Evolutionary conservation across 306 rosid genomes (phyloP).

Genomic region (Vicia villosa): DNA sequence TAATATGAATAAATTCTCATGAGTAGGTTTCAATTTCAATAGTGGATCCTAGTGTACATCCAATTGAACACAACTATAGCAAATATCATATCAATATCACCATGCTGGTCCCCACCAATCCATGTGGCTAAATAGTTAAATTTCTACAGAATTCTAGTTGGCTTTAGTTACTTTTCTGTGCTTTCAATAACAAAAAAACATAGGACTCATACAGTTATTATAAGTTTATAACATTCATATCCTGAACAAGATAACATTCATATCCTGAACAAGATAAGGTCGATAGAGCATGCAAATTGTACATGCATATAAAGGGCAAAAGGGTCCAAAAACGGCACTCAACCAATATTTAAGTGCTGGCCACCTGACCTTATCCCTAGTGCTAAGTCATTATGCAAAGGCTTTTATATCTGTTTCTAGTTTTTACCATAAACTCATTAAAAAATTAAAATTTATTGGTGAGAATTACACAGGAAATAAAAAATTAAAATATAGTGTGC

Average conservation of each 20-base stretch:
- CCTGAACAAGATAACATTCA: background rate
- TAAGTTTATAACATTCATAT: background rate
- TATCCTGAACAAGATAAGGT: background rate
- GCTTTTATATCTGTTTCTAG: constrained; percentile 2
- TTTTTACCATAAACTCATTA: background rate
- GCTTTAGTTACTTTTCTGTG: background rate
- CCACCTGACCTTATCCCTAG: constrained; percentile 33
- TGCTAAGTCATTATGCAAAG: background rate
- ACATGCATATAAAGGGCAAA: constrained; percentile 21
- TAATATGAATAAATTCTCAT: background rate
- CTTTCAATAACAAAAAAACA: background rate
- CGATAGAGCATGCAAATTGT: constrained; percentile 24
- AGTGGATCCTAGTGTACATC: background rate
- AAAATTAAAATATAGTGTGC: background rate
- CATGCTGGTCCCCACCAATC: constrained; percentile 6
- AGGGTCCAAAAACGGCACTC: constrained; percentile 25
- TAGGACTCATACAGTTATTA: background rate
- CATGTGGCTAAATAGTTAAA: background rate
- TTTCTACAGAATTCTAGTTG: background rate
- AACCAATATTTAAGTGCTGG: constrained; percentile 27
- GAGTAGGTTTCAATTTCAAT: constrained; percentile 9
- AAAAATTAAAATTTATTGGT: too few species aligned
- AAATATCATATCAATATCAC: background rate
- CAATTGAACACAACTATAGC: too few species aligned
- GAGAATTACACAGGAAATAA: background rate